Evolutionary conservation across 2,329 filamentous ascomycete genomes (phyloP), one percentile per base, ranked within the genome.

Genomic region (Penicillium capsulatum): DNA sequence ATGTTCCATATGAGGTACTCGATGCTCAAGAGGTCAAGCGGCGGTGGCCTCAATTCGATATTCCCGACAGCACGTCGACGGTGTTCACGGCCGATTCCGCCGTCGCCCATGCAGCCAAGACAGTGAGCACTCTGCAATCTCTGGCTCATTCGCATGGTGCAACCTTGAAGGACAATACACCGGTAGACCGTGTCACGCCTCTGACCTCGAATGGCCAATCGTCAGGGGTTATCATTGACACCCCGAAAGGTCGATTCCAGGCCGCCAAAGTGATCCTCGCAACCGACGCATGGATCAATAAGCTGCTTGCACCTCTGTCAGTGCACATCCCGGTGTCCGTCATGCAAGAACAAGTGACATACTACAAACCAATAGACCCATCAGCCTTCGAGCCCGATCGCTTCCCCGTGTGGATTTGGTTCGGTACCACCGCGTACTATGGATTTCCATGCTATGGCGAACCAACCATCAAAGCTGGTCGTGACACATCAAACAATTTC

Each of bases 291-390:
- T 59, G 52, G 56, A 55, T 42, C 10, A 56, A 58, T 24, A 53
- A 55, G 24, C 44, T 57, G 4, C 51, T 59, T 11, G 40, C 28
- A 0, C 54, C 53, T 8, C 47, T 59, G 3, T 39, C 26, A 1
- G 28, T 38, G 7, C 40, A 57, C 9, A 58, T 59, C 24, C 56
- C 56, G 1, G 27, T 58, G 3, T 38, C 48, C 1, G 43, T 52
- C 3, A 57, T 55, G 50, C 55, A 59, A 26, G 56, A 59, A 27
- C 55, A 59, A 34, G 48, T 59, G 2, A 59, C 56, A 13, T 57
- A 58, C 38, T 58, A 45, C 35, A 59, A 59, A 13, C 56, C 55
- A 4, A 42, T 45, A 2, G 36, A 55, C 7, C 11, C 45, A 4
- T 37, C 34, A 3, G 17, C 17, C 6, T 57, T 47, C 24, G 38